Evolutionary conservation across 805 yeast genomes (phyloP).

Genomic region (Lipomyces orientalis): DNA sequence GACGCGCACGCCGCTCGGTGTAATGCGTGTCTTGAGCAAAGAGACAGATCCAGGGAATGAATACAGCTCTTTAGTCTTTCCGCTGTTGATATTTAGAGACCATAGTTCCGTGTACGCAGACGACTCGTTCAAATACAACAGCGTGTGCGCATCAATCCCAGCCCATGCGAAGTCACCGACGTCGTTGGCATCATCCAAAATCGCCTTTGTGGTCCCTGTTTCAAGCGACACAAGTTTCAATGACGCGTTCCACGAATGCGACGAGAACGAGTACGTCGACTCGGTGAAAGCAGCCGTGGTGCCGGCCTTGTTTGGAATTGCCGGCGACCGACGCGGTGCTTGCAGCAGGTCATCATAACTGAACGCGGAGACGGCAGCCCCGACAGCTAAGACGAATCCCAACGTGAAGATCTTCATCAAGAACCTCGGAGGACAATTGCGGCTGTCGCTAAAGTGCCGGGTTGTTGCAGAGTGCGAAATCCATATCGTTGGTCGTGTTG

Average conservation of each 20-base stretch:
- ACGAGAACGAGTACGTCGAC: slow-evolving; percentile 26
- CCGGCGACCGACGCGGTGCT: slow-evolving; percentile 35
- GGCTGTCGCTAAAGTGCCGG: neutral
- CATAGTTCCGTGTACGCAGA: slow-evolving; percentile 28
- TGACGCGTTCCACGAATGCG: slow-evolving; percentile 16
- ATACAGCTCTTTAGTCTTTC: slow-evolving; percentile 9
- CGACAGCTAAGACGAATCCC: neutral
- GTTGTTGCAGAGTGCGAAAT: neutral
- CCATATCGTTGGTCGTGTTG: neutral
- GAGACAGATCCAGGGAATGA: slow-evolving; percentile 33
- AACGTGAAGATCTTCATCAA: neutral
- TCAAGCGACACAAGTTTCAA: slow-evolving; percentile 17
- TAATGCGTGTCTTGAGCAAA: slow-evolving; percentile 18
- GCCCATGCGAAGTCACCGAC: slow-evolving; percentile 34
- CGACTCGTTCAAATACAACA: slow-evolving; percentile 29
- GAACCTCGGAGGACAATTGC: neutral
- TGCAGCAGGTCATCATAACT: slow-evolving; percentile 31
- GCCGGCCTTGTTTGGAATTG: slow-evolving; percentile 29
- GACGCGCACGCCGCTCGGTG: slow-evolving; percentile 29
- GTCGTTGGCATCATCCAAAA: slow-evolving; percentile 23
- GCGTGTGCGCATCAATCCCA: slow-evolving; percentile 25
- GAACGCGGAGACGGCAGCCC: slow-evolving; percentile 16
- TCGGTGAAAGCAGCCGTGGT: slow-evolving; percentile 29
- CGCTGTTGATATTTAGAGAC: slow-evolving; percentile 20
- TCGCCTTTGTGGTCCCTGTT: slow-evolving; percentile 13